Conservation (phyloP, 176 grass and related monocot genomes). For the Aegilops tauschii region DNA sequence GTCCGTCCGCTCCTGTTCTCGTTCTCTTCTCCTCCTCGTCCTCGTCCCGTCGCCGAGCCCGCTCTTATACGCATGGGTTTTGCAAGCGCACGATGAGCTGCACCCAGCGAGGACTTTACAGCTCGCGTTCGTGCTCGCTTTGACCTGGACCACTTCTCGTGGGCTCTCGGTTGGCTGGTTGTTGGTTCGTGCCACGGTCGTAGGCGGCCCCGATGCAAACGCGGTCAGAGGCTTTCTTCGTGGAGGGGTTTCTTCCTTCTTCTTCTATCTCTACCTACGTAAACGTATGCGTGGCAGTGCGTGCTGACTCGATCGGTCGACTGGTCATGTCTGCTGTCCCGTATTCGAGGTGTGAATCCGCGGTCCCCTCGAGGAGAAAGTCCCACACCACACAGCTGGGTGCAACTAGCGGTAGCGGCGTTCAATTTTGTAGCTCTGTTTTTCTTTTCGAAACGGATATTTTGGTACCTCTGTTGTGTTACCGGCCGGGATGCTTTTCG, state of each 20-base stretch:
- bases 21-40: not conserved
- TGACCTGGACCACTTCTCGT: slow-evolving; percentile 27
- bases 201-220: not conserved
- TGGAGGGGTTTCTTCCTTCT: not conserved
- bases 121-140: not conserved
- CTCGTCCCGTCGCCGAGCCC: not conserved
- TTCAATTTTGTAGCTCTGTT: not conserved
- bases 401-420: not conserved
- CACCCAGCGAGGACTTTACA: not conserved
- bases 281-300: slow-evolving; percentile 22
- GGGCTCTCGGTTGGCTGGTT: not conserved
- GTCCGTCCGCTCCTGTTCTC: not conserved
- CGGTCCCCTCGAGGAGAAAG: slow-evolving; percentile 6
- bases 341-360: not conserved
- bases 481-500: not conserved
- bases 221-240: slow-evolving; percentile 15
- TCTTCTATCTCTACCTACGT: not conserved
- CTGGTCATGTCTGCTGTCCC: not conserved
- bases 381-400: too few relatives aligned
- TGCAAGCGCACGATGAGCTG: not conserved
- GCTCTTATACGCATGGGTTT: slow-evolving; percentile 4
- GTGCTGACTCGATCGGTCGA: not conserved
- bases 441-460: too few relatives aligned
- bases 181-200: not conserved
- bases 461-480: not conserved